A percentile compares a stretch with the other conserved stretches of the same genome.
These are phyloP conservation scores for Coemansia sp. DNA, from an alignment of 192 early-diverging fungal genomes.

Conservation along the genomic window DNA sequence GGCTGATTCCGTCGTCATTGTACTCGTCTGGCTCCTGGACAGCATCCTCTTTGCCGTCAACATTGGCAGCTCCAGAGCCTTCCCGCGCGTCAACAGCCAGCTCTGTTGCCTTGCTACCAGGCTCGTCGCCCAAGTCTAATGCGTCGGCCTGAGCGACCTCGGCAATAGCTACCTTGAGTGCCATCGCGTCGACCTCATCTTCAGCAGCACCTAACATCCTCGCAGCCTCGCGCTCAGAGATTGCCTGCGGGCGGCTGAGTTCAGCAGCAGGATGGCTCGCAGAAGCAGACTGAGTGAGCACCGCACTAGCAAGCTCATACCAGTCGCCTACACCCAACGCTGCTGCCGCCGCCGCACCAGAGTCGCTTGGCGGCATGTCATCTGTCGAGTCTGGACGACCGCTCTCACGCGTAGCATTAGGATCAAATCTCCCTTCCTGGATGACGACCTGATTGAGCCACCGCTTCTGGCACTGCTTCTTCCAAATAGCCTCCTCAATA, in stretches of 20 bases:
- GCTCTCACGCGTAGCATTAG: not conserved
- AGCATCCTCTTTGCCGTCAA: not conserved
- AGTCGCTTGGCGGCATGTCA: not conserved
- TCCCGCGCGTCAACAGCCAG: not conserved
- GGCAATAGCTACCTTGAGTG: constrained; percentile 30
- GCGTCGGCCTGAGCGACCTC: constrained; percentile 50
- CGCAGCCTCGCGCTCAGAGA: constrained; percentile 32
- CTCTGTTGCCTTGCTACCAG: constrained; percentile 2
- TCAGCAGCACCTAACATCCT: constrained; percentile 25
- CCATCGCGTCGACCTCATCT: constrained; percentile 41
- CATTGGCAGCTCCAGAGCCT: constrained; percentile 1
- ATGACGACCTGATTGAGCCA: constrained; percentile 81
- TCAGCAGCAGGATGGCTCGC: not conserved
- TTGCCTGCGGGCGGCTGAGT: not conserved
- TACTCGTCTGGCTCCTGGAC: constrained; percentile 20
- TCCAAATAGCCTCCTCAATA: constrained; percentile 78
- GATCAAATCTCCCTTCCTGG: constrained; percentile 74
- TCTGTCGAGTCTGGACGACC: not conserved
- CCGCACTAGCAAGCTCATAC: constrained; percentile 39
- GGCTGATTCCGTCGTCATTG: constrained; percentile 59
- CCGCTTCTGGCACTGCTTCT: constrained; percentile 78
- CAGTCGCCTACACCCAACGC: constrained; percentile 38
- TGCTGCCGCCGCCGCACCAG: constrained; percentile 4
- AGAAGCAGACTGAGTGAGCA: constrained; percentile 29
- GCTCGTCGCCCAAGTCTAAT: constrained; percentile 36